Conservation (phyloP, 495 filamentous ascomycete species). For the Haplographium delicatum region DNA sequence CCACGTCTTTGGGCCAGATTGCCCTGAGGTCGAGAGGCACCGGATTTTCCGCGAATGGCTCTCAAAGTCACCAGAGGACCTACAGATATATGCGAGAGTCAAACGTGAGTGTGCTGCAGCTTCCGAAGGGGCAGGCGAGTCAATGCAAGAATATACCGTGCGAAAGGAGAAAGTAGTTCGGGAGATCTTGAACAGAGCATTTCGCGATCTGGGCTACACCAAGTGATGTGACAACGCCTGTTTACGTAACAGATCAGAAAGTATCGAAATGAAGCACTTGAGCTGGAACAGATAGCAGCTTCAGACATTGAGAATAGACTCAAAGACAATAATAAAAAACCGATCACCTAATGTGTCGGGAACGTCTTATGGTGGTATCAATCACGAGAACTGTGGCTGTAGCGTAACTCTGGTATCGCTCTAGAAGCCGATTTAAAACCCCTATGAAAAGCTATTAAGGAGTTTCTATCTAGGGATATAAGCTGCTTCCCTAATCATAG, state of each 20-base stretch:
- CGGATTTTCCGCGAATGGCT: conserved; percentile 46
- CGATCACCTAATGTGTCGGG: not conserved
- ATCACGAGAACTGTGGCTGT: not conserved
- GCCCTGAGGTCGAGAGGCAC: conserved; percentile 36
- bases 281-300: not conserved
- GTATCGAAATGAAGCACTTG: not conserved
- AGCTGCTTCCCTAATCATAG: too few species aligned
- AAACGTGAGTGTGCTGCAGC: conserved; percentile 35
- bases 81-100: conserved; percentile 31
- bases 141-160: conserved; percentile 33
- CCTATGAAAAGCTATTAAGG: too few species aligned
- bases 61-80: conserved; percentile 30
- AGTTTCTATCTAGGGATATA: too few species aligned
- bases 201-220: conserved; percentile 30
- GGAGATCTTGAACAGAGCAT: conserved; percentile 37
- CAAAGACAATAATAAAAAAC: not conserved
- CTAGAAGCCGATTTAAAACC: too few species aligned
- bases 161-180: conserved; percentile 37
- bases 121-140: conserved; percentile 30
- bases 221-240: not conserved
- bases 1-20: conserved; percentile 43
- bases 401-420: too few species aligned
- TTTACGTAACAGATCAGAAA: not conserved
- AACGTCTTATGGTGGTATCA: not conserved
- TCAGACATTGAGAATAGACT: not conserved